Evolutionary conservation across 2,329 filamentous ascomycete genomes (phyloP), one percentile per base, ranked within the genome.

Genomic region (Pseudogymnoascus sp.): DNA sequence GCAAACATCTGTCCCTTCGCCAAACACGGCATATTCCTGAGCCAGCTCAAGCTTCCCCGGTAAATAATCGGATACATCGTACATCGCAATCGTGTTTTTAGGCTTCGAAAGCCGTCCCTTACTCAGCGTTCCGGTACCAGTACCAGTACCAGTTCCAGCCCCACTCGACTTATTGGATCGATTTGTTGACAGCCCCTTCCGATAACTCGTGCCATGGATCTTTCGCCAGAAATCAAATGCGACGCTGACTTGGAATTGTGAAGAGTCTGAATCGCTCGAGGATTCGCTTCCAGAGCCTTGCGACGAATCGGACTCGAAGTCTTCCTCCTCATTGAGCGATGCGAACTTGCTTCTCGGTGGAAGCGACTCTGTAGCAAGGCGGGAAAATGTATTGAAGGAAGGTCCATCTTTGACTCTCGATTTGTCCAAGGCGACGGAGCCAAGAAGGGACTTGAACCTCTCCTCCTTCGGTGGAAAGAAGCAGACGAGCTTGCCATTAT

Each of bases 21-120:
- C 92, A 72, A 94, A 92, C 12, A 97, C 89, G 23, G 82, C 83
- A 74, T 97, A 99, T 67, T 89, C 84, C 63, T 85, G 79, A 1
- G 92, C 94, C 65, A 97, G 82, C 62, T 85, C 81, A 64, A 82
- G 82, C 73, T 92, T 94, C 2, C 90, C 89, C 0, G 92, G 92
- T n/a, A 96, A 76, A 11, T 91, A 74, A 59, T 83, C 78, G 8
- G 84, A 82, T 25, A 95, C 73, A 66, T 91, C 82, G 70, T 92
- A 82, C 40, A 97, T 85, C 1, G 85, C 85, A 18, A 97, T 77
- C 21, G 89, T 79, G 66, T 92, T 92, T 68, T 87, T 89, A 1
- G 80, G 75, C 62, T 78, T 77, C 18, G 67, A 65, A 14, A 68
- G 50, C 59, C 71, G 67, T 4, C 59, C 47, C 63, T 68, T 73